Evolutionary conservation across 2,329 filamentous ascomycete genomes (phyloP), one percentile per base, ranked within the genome.

Genomic region (Bimuria novae-zelandiae): DNA sequence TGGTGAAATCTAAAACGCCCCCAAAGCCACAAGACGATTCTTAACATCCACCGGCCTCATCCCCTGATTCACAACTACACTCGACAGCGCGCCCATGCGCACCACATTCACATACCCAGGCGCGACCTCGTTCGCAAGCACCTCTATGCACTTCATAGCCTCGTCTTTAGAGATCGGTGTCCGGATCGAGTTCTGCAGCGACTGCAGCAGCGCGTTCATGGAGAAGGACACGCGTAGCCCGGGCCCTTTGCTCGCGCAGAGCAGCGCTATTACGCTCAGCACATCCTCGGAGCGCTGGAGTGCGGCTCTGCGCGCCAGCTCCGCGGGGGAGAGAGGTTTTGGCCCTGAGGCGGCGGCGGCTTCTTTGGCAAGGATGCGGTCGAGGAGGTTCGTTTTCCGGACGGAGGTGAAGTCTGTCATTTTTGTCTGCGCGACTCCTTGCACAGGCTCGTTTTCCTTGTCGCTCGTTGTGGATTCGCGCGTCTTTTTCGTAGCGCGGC

Each of bases 321-420:
- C 72, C 11, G 74, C 73, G 23, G 73, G 69, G 0, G 75, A 73
- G 1, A 76, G 77, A 0, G 75, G 70, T 1, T 67, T 59, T 1
- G 76, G 73, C 1, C 71, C 67, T 17, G 64, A 60, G 23, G 75
- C 71, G 4, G 72, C 69, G 21, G 71, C 60, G 22, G 72, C 70
- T 62, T 81, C 77, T 62, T 81, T 82, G 17, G 79, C 79, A 12
- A 79, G 75, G 43, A 82, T 79, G 50, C 79, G 78, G 47, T 80
- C 78, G 35, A 81, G 75, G 17, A 82, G 76, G 37, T 74, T 76
- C 22, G 73, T 72, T 54, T 76, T 74, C 53, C 78, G 77, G 12
- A 75, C 67, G 17, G 71, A 65, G 22, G 72, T 63, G 43, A 73
- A 74, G 21, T 71, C 67, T 10, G 70, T 67, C 22, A 76, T 73